Conservation (phyloP, 2,329 filamentous ascomycete species). For the Dactylellina leptospora region DNA sequence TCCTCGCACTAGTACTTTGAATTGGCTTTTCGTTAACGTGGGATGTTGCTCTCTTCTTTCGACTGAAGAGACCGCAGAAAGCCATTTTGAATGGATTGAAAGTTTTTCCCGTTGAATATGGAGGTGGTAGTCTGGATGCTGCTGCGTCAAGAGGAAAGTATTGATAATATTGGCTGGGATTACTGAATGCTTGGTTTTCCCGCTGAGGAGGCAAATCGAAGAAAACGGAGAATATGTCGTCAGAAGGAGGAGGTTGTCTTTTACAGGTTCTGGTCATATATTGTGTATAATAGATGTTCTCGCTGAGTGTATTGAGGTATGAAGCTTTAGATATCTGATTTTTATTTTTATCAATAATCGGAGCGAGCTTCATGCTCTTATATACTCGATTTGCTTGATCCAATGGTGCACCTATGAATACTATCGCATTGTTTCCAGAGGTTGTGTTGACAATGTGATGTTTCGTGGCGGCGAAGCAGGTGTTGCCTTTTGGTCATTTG, state of each 20-base stretch:
- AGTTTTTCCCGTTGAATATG: not conserved
- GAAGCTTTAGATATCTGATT: too few relatives aligned
- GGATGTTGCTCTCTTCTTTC: constrained; percentile 18
- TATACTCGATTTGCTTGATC: not conserved
- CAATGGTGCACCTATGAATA: not conserved
- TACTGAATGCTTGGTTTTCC: not conserved
- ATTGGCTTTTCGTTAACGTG: not conserved
- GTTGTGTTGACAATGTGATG: constrained; percentile 11
- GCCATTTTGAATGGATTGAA: constrained; percentile 25
- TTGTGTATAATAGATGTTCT: too few relatives aligned
- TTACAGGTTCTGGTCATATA: constrained; percentile 8
- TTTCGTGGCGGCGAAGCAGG: constrained; percentile 4
- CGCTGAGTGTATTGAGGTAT: too few relatives aligned
- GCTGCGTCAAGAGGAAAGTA: too few relatives aligned
- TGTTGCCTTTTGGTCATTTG: not conserved
- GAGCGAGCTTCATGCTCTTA: too few relatives aligned
- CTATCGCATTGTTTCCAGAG: not conserved
- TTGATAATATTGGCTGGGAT: constrained; percentile 5
- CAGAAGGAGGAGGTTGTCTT: not conserved
- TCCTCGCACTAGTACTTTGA: not conserved
- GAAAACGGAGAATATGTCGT: constrained; percentile 13
- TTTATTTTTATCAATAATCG: too few relatives aligned
- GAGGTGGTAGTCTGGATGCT: too few relatives aligned
- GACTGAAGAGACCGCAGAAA: constrained; percentile 24
- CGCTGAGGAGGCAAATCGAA: constrained; percentile 6